Percentiles rank a stretch among this genome's conserved stretches.
phyloP scores from a whole-genome alignment of 2,329 filamentous ascomycete species.

The Mollisia scopiformis region DNA sequence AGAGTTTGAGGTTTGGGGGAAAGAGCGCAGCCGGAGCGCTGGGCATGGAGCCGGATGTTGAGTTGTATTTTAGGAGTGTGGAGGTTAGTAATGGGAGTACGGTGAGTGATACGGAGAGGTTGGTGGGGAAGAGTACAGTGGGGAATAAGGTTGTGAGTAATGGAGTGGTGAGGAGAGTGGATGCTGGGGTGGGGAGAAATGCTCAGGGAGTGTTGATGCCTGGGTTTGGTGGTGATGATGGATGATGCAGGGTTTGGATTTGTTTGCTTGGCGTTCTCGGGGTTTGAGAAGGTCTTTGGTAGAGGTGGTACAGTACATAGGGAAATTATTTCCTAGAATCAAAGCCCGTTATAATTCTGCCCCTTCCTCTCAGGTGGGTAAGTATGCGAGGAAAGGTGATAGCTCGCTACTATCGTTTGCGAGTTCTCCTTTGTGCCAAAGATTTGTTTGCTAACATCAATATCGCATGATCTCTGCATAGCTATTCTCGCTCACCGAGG shows the following conservation, averaged over 20 bases:
- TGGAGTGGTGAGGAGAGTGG: background rate
- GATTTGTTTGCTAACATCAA: no score
- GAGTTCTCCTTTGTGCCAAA: no score
- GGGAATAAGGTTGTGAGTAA: background rate
- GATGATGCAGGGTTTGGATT: background rate
- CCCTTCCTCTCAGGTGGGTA: no score
- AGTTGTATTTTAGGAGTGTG: conserved; percentile 60
- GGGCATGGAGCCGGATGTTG: conserved; percentile 29
- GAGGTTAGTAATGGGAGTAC: conserved; percentile 54
- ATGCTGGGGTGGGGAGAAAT: background rate
- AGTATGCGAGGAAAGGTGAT: no score
- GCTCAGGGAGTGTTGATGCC: background rate
- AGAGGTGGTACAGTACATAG: no score
- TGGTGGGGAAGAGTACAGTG: conserved; percentile 26
- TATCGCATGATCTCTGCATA: no score
- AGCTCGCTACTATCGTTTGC: no score
- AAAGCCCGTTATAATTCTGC: no score
- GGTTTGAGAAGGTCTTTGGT: background rate
- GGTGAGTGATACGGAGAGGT: conserved; percentile 46
- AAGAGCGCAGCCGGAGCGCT: conserved; percentile 39
- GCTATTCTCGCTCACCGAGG: no score
- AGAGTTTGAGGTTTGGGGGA: conserved; percentile 54
- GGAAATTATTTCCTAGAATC: no score
- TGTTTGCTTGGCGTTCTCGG: background rate
- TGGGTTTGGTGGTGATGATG: background rate